Conservation (phyloP, 768 basidiomycete species). For the Exsudoporus frostii region DNA sequence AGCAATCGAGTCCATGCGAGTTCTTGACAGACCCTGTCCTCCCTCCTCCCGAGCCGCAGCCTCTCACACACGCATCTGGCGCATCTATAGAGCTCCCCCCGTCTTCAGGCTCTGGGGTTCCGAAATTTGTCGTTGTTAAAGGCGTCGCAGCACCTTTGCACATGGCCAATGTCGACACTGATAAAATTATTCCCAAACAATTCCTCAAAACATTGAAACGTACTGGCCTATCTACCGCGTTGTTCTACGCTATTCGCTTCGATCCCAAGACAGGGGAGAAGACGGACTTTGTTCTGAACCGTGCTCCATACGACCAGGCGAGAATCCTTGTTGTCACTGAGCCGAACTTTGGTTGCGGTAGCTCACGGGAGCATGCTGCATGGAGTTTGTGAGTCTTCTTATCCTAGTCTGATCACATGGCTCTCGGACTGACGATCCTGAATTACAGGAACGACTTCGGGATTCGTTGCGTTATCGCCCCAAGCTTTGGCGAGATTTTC, state of each 20-base stretch:
- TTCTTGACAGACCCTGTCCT: constrained; percentile 72
- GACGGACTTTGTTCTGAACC: constrained; percentile 84
- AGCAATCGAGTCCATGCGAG: constrained; percentile 66
- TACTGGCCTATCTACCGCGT: constrained; percentile 78
- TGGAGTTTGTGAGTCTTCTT: constrained; percentile 67
- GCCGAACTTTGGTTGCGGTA: constrained; percentile 88
- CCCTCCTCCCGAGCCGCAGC: constrained; percentile 50
- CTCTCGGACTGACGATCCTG: not conserved
- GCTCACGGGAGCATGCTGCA: constrained; percentile 88
- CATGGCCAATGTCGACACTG: constrained; percentile 86
- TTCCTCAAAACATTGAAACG: constrained; percentile 91
- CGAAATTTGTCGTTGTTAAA: constrained; percentile 67
- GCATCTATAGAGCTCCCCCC: constrained; percentile 35
- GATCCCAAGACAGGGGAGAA: constrained; percentile 75
- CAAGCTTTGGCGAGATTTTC: constrained; percentile 91
- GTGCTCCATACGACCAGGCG: constrained; percentile 68
- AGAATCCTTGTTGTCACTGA: constrained; percentile 83
- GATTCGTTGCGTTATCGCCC: constrained; percentile 83
- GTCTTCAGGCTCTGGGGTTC: constrained; percentile 45
- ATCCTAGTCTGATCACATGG: not conserved
- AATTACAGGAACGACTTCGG: constrained; percentile 76
- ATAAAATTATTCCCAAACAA: constrained; percentile 93
- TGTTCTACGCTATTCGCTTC: constrained; percentile 80
- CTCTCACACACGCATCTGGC: constrained; percentile 33
- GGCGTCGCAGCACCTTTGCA: constrained; percentile 79